Conservation (phyloP, 2,329 filamentous ascomycete species). For the Fusarium goolgardi region DNA sequence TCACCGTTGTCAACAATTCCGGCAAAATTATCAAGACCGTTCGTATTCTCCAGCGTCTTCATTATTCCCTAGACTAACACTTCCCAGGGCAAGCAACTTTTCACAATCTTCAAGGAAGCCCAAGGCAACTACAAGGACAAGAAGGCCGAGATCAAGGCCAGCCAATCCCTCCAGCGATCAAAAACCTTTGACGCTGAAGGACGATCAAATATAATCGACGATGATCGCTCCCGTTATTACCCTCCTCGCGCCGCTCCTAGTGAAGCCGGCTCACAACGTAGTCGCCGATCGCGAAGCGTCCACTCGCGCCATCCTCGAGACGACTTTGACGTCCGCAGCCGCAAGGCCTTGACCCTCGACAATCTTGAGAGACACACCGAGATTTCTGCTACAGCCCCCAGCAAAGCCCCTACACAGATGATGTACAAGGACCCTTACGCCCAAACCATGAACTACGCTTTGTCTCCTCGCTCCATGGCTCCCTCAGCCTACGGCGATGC, state of each 20-base stretch:
- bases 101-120: slow-evolving; percentile 92
- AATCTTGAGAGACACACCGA: slow-evolving; percentile 67
- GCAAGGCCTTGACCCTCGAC: slow-evolving; percentile 60
- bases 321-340: slow-evolving; percentile 47
- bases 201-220: slow-evolving; percentile 39
- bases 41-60: slow-evolving; percentile 52
- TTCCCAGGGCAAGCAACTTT: slow-evolving; percentile 83
- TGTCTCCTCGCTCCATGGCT: slow-evolving; percentile 45
- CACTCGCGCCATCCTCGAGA: slow-evolving; percentile 48
- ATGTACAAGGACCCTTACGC: slow-evolving; percentile 54
- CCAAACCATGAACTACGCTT: slow-evolving; percentile 56
- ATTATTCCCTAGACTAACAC: slow-evolving; percentile 26
- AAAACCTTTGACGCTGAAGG: slow-evolving; percentile 62
- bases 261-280: slow-evolving; percentile 58
- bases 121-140: slow-evolving; percentile 88
- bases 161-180: slow-evolving; percentile 69
- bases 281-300: slow-evolving; percentile 55
- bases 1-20: slow-evolving; percentile 90
- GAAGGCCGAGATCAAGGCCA: slow-evolving; percentile 82
- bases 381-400: slow-evolving; percentile 62
- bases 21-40: slow-evolving; percentile 92
- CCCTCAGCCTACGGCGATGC: slow-evolving; percentile 41
- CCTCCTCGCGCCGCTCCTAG: slow-evolving; percentile 52
- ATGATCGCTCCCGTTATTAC: slow-evolving; percentile 51
- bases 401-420: slow-evolving; percentile 55